Percentiles rank a stretch among this genome's conserved stretches.
These are phyloP conservation scores for Citrullus amarus DNA, from an alignment of 306 rosid species.

Conservation along the genomic window DNA sequence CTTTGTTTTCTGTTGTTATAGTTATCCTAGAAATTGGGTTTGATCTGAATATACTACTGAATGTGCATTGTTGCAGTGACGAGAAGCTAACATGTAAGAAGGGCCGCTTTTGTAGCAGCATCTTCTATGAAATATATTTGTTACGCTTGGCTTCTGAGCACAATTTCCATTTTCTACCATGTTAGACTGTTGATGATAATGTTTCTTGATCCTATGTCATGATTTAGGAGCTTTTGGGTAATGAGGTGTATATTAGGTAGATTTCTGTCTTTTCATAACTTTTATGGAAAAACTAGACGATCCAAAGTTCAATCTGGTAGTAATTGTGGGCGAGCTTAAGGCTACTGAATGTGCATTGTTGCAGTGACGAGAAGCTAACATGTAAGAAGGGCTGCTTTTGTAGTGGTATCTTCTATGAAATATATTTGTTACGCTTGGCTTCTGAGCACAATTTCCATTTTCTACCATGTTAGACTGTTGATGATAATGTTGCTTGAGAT, in stretches of 20 bases:
- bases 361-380: constrained; percentile 33
- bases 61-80: background rate
- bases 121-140: constrained; percentile 50
- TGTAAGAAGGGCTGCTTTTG: constrained; percentile 24
- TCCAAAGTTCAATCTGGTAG: too few relatives aligned
- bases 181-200: too few relatives aligned
- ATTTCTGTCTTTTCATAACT: too few relatives aligned
- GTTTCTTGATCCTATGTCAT: too few relatives aligned
- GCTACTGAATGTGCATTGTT: background rate
- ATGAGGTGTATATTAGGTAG: too few relatives aligned
- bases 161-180: background rate
- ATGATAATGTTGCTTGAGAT: too few relatives aligned
- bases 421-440: constrained; percentile 79
- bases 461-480: background rate
- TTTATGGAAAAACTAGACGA: too few relatives aligned
- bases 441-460: constrained; percentile 33
- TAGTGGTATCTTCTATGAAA: constrained; percentile 40
- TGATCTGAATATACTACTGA: background rate
- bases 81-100: constrained; percentile 48
- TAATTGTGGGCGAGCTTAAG: too few relatives aligned
- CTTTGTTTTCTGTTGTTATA: background rate
- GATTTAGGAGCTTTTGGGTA: too few relatives aligned
- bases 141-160: constrained; percentile 94
- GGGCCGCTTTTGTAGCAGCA: constrained; percentile 13
- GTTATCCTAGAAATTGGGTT: background rate